phyloP scores from a whole-genome alignment of 192 early-diverging fungal species.

The Geosiphon pyriformis region DNA sequence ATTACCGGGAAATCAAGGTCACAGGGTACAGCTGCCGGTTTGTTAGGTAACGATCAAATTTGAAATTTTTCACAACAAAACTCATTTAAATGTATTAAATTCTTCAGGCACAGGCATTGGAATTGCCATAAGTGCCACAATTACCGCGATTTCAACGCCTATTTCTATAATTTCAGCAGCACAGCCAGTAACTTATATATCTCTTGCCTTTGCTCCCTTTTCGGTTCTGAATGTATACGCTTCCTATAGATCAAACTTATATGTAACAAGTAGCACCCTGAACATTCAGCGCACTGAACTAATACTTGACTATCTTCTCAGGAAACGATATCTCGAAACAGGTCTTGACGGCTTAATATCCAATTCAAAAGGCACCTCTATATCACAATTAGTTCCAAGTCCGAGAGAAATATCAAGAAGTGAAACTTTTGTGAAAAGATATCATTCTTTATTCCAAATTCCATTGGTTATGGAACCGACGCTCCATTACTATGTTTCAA shows the following conservation, averaged over 20 bases:
- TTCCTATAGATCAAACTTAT: conserved; percentile 62
- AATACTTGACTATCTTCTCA: conserved; percentile 28
- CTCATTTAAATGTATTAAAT: conserved; percentile 27
- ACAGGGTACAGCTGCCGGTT: conserved; percentile 78
- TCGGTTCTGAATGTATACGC: conserved; percentile 63
- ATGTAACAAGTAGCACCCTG: conserved; percentile 56
- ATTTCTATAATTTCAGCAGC: conserved; percentile 8
- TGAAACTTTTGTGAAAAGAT: conserved; percentile 45
- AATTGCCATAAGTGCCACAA: conserved; percentile 36
- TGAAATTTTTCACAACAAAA: conserved; percentile 24
- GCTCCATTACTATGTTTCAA: conserved; percentile 26
- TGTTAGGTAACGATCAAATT: conserved; percentile 55
- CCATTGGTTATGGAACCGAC: conserved; percentile 46
- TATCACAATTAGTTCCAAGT: conserved; percentile 25
- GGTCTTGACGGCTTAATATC: background rate
- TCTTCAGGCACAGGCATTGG: conserved; percentile 37
- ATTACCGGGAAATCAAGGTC: conserved; percentile 80
- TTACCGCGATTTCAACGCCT: conserved; percentile 33
- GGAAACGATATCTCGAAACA: background rate
- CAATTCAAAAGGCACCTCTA: background rate
- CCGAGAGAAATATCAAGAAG: conserved; percentile 34
- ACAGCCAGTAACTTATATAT: conserved; percentile 50
- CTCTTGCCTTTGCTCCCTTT: conserved; percentile 62
- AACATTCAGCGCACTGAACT: conserved; percentile 51
- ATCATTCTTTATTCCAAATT: conserved; percentile 39